phyloP scores from a whole-genome alignment of 169 alveolate species.

The Eimeria tenella region DNA sequence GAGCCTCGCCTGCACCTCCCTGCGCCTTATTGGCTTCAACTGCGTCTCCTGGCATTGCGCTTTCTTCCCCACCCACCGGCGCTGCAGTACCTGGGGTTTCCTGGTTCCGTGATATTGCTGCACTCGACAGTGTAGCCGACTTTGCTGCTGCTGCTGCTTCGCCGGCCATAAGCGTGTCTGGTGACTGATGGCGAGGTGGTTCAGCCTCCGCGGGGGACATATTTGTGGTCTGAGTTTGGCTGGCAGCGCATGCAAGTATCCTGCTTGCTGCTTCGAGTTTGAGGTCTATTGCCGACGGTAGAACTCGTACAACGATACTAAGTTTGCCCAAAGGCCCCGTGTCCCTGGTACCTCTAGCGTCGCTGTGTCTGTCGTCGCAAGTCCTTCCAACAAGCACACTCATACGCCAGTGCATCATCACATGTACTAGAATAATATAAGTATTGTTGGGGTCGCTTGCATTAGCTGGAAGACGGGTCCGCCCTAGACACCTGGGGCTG shows the following conservation, averaged over 20 bases:
- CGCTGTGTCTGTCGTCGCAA: background rate
- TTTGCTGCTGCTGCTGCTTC: conserved; percentile 38
- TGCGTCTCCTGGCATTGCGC: conserved; percentile 1
- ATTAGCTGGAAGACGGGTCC: background rate
- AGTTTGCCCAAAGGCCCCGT: too few species aligned
- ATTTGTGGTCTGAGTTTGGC: background rate
- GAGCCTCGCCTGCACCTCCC: background rate
- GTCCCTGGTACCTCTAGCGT: too few species aligned
- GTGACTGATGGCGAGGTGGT: background rate
- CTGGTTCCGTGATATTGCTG: background rate
- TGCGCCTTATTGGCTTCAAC: background rate
- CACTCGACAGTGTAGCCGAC: background rate
- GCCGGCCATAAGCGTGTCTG: background rate
- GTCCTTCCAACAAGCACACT: background rate
- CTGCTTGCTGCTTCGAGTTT: conserved; percentile 11
- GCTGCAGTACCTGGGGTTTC: background rate
- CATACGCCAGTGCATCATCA: background rate
- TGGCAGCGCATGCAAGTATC: background rate
- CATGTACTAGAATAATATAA: too few species aligned
- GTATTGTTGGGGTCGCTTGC: too few species aligned
- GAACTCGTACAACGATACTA: too few species aligned
- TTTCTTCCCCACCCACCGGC: background rate
- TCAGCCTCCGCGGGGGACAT: conserved; percentile 44
- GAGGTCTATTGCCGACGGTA: background rate
- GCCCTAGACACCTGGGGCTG: conserved; percentile 41